These are phyloP conservation scores for Auricularia auricula-judae DNA, from an alignment of 768 basidiomycete species.

Conservation along the genomic window DNA sequence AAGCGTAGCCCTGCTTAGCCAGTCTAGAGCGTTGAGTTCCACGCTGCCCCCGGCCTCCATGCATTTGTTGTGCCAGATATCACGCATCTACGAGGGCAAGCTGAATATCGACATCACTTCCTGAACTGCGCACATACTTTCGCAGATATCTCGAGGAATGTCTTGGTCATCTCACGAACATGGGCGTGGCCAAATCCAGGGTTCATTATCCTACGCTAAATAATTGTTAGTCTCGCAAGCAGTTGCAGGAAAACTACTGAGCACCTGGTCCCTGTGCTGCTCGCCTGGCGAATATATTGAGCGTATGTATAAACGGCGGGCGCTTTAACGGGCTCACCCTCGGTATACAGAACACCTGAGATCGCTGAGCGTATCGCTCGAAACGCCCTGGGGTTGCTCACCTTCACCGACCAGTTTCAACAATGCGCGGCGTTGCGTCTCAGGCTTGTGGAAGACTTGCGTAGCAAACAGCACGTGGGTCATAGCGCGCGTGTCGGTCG, in stretches of 20 bases:
- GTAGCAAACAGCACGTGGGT: conserved; percentile 51
- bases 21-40: conserved; percentile 22
- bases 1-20: conserved; percentile 19
- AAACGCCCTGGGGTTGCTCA: neutral
- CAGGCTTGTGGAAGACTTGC: conserved; percentile 45
- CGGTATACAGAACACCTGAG: neutral
- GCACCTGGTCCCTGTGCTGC: neutral
- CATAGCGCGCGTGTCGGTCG: conserved; percentile 50
- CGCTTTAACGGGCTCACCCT: neutral
- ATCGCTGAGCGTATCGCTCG: too few relatives aligned
- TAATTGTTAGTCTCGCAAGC: neutral
- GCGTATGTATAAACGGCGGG: neutral
- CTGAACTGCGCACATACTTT: conserved; percentile 21
- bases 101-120: too few relatives aligned
- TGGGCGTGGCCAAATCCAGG: conserved; percentile 55
- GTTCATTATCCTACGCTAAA: conserved; percentile 25
- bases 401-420: conserved; percentile 5
- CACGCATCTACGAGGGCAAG: conserved; percentile 9
- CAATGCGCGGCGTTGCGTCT: conserved; percentile 18
- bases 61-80: conserved; percentile 10
- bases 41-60: conserved; percentile 2
- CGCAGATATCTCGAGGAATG: conserved; percentile 45
- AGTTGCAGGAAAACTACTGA: neutral
- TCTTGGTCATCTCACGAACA: conserved; percentile 43
- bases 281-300: conserved; percentile 11